Conservation (phyloP, 441 rosid species). For the Syzygium malaccense region DNA sequence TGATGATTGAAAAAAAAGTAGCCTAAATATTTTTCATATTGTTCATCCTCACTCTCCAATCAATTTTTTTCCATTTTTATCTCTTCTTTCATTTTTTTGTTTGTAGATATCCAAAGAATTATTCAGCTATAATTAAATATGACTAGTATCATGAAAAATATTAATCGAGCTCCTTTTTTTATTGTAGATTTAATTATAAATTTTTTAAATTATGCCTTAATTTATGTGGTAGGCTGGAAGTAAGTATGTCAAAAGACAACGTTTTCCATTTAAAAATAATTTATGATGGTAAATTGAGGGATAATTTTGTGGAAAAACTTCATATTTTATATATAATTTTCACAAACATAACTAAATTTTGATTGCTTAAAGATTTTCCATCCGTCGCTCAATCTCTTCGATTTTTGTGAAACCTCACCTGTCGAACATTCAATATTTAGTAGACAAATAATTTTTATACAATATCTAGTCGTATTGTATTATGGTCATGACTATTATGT, state of each 20-base stretch:
- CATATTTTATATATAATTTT: too few relatives aligned
- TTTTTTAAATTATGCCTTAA: neutral
- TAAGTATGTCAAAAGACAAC: neutral
- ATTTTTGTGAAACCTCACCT: too few relatives aligned
- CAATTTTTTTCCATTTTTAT: neutral
- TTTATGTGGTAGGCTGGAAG: neutral
- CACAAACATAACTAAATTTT: too few relatives aligned
- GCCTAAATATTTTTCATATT: too few relatives aligned
- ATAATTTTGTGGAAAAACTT: neutral
- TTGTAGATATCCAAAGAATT: neutral
- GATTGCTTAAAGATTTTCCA: too few relatives aligned
- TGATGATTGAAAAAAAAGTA: too few relatives aligned
- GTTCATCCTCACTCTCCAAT: neutral
- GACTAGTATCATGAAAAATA: neutral
- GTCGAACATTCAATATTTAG: too few relatives aligned
- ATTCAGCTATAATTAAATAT: neutral
- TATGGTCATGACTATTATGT: too few relatives aligned
- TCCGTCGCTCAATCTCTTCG: too few relatives aligned
- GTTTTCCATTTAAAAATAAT: neutral
- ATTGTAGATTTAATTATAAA: neutral
- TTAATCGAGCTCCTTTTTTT: neutral
- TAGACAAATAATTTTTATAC: too few relatives aligned
- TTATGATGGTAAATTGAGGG: neutral
- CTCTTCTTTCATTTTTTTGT: neutral
- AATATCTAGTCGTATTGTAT: too few relatives aligned